Evolutionary conservation across 768 basidiomycete species (phyloP).

Genomic region (Suillus fuscotomentosus): DNA sequence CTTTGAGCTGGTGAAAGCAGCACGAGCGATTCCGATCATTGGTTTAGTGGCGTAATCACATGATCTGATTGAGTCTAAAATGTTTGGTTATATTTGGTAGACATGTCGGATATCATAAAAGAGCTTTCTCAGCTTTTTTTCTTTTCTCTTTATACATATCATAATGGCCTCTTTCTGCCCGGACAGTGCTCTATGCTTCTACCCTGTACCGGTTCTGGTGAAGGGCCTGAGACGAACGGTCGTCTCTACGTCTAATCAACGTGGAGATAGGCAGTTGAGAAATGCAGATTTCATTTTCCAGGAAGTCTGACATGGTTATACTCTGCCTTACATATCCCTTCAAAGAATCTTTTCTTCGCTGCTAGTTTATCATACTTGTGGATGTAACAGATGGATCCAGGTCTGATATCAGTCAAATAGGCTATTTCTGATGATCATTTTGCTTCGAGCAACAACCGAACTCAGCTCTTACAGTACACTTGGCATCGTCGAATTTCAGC

Average conservation of each 20-base stretch:
- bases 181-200: conserved; percentile 57
- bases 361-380: not conserved
- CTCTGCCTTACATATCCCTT: conserved; percentile 31
- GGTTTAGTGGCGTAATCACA: conserved; percentile 13
- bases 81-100: conserved; percentile 31
- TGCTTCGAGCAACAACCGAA: not conserved
- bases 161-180: conserved; percentile 72
- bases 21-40: not conserved
- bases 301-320: conserved; percentile 34
- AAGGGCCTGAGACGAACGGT: conserved; percentile 60
- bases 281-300: conserved; percentile 31
- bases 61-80: conserved; percentile 2
- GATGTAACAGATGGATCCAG: not conserved
- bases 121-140: not conserved
- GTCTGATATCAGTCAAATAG: not conserved
- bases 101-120: conserved; percentile 28
- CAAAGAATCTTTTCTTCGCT: not conserved
- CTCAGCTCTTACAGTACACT: too few relatives aligned
- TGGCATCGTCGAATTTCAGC: too few relatives aligned
- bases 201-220: conserved; percentile 83
- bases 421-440: not conserved
- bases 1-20: conserved; percentile 5
- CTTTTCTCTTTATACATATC: not conserved
- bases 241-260: conserved; percentile 53
- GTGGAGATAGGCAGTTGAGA: conserved; percentile 49